Conservation (phyloP, 106 monocot genomes). For the Dioscorea alata region DNA sequence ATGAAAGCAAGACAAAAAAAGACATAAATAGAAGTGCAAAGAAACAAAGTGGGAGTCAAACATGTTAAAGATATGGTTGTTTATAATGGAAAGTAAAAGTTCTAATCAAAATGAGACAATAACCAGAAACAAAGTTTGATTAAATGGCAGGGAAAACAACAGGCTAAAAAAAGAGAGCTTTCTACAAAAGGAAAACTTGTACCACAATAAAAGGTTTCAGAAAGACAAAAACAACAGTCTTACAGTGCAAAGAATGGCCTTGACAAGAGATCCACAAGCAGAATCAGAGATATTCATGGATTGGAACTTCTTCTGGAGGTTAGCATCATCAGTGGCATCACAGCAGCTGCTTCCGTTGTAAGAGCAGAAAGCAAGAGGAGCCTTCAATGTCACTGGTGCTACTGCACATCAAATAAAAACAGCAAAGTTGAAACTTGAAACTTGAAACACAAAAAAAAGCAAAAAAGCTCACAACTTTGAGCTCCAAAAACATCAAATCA, state of each 20-base stretch:
- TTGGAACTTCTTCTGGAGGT: conserved; percentile 42
- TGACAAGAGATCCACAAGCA: conserved; percentile 43
- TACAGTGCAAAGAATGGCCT: conserved; percentile 62
- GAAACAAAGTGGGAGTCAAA: too few species aligned
- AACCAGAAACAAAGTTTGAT: too few species aligned
- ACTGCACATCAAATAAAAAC: conserved; percentile 19
- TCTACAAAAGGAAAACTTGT: not conserved
- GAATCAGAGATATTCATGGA: conserved; percentile 62
- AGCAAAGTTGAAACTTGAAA: not conserved
- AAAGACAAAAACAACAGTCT: not conserved
- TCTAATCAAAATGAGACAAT: too few species aligned
- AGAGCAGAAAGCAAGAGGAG: conserved; percentile 63
- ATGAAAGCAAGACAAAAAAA: too few species aligned
- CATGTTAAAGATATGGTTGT: too few species aligned
- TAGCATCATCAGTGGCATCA: conserved; percentile 45
- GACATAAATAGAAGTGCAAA: too few species aligned
- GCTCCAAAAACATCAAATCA: not conserved
- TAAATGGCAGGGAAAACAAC: too few species aligned
- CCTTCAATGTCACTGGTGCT: conserved; percentile 53
- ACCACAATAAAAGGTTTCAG: not conserved
- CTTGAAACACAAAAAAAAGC: not conserved
- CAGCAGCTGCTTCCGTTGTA: conserved; percentile 82
- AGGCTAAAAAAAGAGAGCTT: not conserved
- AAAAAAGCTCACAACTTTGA: not conserved
- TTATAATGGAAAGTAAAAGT: too few species aligned